A percentile compares a stretch with the other conserved stretches of the same genome.
Evolutionary conservation across 192 early-diverging fungal genomes (phyloP).

Genomic region (Physocladia obscura): DNA sequence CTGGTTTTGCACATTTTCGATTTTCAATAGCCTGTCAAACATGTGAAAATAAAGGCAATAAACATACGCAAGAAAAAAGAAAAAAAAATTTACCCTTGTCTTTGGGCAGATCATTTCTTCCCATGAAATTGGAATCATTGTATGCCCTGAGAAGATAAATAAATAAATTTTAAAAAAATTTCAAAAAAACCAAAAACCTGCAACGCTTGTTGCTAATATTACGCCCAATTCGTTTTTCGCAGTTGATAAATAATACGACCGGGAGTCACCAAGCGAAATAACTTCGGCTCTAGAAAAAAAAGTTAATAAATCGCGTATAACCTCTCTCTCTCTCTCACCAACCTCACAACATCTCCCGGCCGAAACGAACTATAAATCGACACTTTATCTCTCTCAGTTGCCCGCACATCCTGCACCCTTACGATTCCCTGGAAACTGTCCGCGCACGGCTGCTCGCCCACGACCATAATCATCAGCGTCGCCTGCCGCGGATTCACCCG

Average conservation of each 20-base stretch:
- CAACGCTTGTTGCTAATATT: conserved; percentile 84
- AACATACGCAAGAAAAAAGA: background rate
- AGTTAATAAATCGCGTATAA: background rate
- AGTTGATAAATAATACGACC: conserved; percentile 88
- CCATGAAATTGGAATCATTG: conserved; percentile 95
- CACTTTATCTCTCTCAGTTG: conserved; percentile 92
- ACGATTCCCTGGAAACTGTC: conserved; percentile 82
- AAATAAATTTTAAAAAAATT: background rate
- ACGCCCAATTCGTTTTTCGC: conserved; percentile 92
- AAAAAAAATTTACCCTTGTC: conserved; percentile 56
- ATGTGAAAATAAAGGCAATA: too few relatives aligned
- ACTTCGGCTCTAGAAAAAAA: conserved; percentile 44
- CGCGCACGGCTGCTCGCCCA: conserved; percentile 63
- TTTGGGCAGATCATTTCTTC: conserved; percentile 97
- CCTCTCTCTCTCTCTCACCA: background rate
- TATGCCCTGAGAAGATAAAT: conserved; percentile 40
- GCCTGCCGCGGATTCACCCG: conserved; percentile 88
- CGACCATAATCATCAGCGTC: conserved; percentile 87
- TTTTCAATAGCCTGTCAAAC: conserved; percentile 63
- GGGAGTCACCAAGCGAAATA: conserved; percentile 90
- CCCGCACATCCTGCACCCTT: conserved; percentile 87
- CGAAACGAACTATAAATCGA: conserved; percentile 87
- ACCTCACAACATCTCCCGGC: conserved; percentile 87
- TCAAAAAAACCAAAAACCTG: conserved; percentile 53
- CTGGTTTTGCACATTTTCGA: conserved; percentile 93